Base-by-base conservation (phyloP, 1,139 yeast genomes). In the Lodderomyces parapsilosis region DNA sequence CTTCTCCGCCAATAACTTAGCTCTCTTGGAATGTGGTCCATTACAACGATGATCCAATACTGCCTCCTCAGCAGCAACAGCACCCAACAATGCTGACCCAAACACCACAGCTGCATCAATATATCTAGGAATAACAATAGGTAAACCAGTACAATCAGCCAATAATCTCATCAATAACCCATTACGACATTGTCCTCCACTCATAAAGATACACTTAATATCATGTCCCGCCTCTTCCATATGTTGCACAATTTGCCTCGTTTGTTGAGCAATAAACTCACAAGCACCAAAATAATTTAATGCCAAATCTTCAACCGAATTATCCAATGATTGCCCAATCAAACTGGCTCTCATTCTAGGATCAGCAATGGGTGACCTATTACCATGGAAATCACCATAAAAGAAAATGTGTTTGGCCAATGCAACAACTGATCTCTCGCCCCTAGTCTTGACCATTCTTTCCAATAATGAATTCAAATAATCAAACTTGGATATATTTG, bases 121-220 rank as follows among this genome's bases (percentile, higher is more conserved):
- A 63, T 91, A 90, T 59, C 94, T 78, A 41, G 99, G 99, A 53
- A 91, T 88, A 40, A 93, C 78, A 42, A 93, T 81, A n/a, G 97
- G 96, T 66, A 86, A 74, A 3, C 95, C 95, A 0, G 97, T 89
- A 58, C 96, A 86, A 55, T 93, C 95, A 2, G 98, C 96, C 63
- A 93, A 76, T 49, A 91, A 71, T 67, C 95, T 78, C 82, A 94
- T 90, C 50, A 93, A 74, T 50, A 93, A 71, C 15, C 89, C 86
- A 64, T 93, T 93, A 60, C 97, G 80, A 65, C 97, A 90, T 65
- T 93, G 99, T 23, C 99, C 98, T 44, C 99, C 99, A 52, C 95
- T 84, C 82, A 93, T 83, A 66, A 84, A 93, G 49, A 93, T 82
- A 38, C 89, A 78, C 31, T 76, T 71, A 50, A 93, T 80, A 17